Evolutionary conservation across 2,329 filamentous ascomycete genomes (phyloP).

Genomic region (Chrysoporthe deuterocubensis): DNA sequence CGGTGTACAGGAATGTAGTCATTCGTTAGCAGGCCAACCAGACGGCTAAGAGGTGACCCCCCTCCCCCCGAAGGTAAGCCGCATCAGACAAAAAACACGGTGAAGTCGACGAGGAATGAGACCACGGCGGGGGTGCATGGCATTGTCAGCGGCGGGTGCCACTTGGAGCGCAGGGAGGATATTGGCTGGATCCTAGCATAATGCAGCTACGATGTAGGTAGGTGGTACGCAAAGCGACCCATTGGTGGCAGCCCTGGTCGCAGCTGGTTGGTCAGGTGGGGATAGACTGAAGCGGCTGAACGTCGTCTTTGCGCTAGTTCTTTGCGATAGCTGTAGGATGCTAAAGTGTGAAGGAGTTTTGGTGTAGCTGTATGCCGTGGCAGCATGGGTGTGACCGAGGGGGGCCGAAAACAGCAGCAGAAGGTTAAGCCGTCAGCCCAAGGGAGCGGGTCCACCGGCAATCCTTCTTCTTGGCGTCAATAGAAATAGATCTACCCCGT

Average conservation of each 20-base stretch:
- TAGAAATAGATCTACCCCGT: slow-evolving; percentile 7
- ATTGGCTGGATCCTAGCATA: slow-evolving; percentile 24
- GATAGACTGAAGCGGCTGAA: slow-evolving; percentile 15
- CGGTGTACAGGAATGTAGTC: slow-evolving; percentile 7
- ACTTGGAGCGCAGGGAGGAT: slow-evolving; percentile 19
- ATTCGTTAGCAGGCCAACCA: slow-evolving; percentile 22
- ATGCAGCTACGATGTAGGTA: slow-evolving; percentile 11
- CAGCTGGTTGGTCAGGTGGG: slow-evolving; percentile 13
- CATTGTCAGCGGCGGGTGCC: slow-evolving; percentile 23
- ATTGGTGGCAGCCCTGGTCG: slow-evolving; percentile 18
- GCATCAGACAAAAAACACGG: slow-evolving; percentile 20
- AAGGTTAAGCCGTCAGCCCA: slow-evolving; percentile 8
- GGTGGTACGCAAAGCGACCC: slow-evolving; percentile 14
- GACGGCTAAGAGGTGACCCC: slow-evolving; percentile 11
- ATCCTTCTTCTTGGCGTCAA: background rate
- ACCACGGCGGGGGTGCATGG: background rate
- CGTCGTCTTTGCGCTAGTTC: slow-evolving; percentile 9
- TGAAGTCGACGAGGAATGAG: slow-evolving; percentile 19
- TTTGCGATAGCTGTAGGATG: slow-evolving; percentile 20
- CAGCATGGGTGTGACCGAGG: background rate
- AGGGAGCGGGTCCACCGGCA: background rate
- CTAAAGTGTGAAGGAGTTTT: slow-evolving; percentile 10
- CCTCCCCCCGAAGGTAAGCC: slow-evolving; percentile 11
- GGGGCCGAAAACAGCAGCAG: background rate
- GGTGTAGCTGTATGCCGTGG: background rate